These are phyloP conservation scores for Hygrophorus pudorinus DNA, from an alignment of 768 basidiomycete genomes.

Conservation along the genomic window DNA sequence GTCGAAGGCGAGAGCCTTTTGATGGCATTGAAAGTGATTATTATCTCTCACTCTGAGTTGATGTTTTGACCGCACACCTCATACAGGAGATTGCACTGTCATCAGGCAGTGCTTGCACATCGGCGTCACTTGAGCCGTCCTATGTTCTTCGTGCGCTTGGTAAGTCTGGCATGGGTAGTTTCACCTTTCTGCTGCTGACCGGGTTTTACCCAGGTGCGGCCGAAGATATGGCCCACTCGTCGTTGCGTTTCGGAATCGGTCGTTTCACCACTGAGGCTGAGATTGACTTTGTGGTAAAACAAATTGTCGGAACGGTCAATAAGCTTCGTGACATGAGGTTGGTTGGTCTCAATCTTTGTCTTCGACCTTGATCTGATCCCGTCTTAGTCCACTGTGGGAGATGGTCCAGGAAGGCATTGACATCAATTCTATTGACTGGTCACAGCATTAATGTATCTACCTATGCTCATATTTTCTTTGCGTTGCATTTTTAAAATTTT, in stretches of 20 bases:
- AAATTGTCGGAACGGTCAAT: constrained; percentile 81
- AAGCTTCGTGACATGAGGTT: constrained; percentile 93
- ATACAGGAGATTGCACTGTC: constrained; percentile 89
- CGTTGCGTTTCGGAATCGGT: constrained; percentile 93
- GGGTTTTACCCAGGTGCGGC: constrained; percentile 57
- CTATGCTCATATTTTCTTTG: background rate
- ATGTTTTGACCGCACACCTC: background rate
- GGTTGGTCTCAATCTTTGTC: constrained; percentile 12
- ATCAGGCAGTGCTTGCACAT: constrained; percentile 97
- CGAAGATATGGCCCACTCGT: constrained; percentile 99
- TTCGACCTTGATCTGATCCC: constrained; percentile 7
- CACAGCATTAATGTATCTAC: constrained; percentile 54
- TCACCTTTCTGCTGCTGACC: constrained; percentile 1
- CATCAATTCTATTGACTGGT: constrained; percentile 91
- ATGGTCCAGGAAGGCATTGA: constrained; percentile 99
- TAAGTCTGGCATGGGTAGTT: constrained; percentile 17
- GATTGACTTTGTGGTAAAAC: constrained; percentile 85
- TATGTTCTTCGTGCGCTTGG: constrained; percentile 96
- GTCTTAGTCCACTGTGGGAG: constrained; percentile 85
- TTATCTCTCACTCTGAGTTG: background rate
- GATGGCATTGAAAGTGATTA: constrained; percentile 88
- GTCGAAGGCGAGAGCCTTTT: constrained; percentile 95
- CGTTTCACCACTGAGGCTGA: constrained; percentile 97
- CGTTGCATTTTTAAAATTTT: no score
- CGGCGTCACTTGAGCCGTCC: constrained; percentile 95